Evolutionary conservation across 2,329 filamentous ascomycete genomes (phyloP), one percentile per base, ranked within the genome.

Genomic region (Colletotrichum cuscutae): DNA sequence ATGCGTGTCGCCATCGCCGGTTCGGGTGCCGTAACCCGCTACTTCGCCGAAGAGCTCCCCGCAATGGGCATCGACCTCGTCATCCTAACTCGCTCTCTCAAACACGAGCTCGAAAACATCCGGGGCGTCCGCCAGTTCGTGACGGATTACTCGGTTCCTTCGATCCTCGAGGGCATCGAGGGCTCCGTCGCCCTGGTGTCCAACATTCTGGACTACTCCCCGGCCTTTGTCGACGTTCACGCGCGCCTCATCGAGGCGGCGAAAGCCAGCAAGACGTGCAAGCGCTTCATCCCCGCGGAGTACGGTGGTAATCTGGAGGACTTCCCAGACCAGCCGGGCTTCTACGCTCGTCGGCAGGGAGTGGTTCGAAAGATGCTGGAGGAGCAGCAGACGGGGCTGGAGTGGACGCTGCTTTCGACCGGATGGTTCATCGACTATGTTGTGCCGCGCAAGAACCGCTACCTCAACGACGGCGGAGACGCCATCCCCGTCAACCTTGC

Each of bases 261-360:
- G 65, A 67, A 63, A 37, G 56, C 52, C 19, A 75, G 65, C 52
- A n/a, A 49, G 9, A 46, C 42, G 8, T 75, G 74, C 70, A 74
- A 73, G 59, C 72, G 72, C 9, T 76, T 76, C 70, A 66, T 76
- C 15, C 74, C 75, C 5, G 70, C 75, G 2, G 75, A 76, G 37
- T 76, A 69, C 54, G 68, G 65, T 13, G 12, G 75, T 64, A 32
- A 73, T 65, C 28, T 62, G 53, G 46, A 70, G 42, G 46, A 65
- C 3, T 75, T 67, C 24, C 75, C 75, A 8, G 74, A 75, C 12
- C 75, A 76, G 63, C 75, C 75, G 4, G 65, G 30, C 2, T 75
- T 75, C 60, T 70, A 75, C 49, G 58, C 26, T 59, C 56, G 65
- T 54, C n/a, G 59, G 35, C n/a, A 70, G 59, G 62, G 66, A n/a